A percentile compares a stretch with the other conserved stretches of the same genome.
Conservation (phyloP, 2,329 filamentous ascomycete genomes). For the Epicoccum nigrum region DNA sequence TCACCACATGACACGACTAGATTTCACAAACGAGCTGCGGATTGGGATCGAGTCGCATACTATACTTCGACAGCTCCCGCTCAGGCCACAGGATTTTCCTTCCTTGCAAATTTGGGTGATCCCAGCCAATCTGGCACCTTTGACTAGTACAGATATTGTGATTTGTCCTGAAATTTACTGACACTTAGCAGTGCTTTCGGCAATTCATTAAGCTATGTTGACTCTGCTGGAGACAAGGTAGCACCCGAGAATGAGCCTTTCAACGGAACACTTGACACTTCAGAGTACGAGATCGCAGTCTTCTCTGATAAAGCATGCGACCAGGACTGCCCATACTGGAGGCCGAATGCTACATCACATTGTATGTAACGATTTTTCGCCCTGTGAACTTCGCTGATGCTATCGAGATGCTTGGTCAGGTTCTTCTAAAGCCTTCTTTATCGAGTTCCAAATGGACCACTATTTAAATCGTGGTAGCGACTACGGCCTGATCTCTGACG, state of each 20-base stretch:
- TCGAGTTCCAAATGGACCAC: conserved; percentile 71
- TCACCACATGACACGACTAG: not conserved
- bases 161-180: not conserved
- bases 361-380: conserved; percentile 45
- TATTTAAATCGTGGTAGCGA: conserved; percentile 39
- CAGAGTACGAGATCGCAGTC: conserved; percentile 43
- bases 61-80: conserved; percentile 52
- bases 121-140: conserved; percentile 61
- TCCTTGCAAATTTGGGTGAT: conserved; percentile 64
- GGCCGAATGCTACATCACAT: conserved; percentile 58
- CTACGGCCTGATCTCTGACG: conserved; percentile 61
- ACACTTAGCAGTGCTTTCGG: conserved; percentile 54
- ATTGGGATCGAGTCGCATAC: conserved; percentile 55
- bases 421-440: conserved; percentile 73
- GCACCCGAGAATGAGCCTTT: conserved; percentile 58
- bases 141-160: conserved; percentile 49
- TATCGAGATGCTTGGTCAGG: conserved; percentile 71
- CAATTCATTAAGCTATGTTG: conserved; percentile 63
- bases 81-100: conserved; percentile 60
- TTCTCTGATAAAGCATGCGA: conserved; percentile 53
- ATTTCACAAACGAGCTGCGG: conserved; percentile 16
- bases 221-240: conserved; percentile 54
- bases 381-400: not conserved
- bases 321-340: conserved; percentile 55
- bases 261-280: conserved; percentile 50